These are phyloP conservation scores for Gonapodya sp. DNA, from an alignment of 192 early-diverging fungal genomes.

Conservation along the genomic window DNA sequence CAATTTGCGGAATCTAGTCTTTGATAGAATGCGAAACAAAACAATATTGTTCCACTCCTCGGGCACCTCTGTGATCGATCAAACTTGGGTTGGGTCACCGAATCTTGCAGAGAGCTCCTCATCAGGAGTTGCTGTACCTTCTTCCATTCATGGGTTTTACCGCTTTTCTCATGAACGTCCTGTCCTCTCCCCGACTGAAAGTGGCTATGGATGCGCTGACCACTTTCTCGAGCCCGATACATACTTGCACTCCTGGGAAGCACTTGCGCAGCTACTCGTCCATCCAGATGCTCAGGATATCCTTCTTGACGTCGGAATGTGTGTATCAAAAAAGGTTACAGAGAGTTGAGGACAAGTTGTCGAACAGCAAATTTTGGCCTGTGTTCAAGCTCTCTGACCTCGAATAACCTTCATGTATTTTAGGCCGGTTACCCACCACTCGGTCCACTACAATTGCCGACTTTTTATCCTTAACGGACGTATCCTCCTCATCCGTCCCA, in stretches of 20 bases:
- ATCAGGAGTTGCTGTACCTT: too few species aligned
- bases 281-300: constrained; percentile 62
- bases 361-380: not conserved
- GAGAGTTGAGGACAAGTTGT: too few species aligned
- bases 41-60: too few species aligned
- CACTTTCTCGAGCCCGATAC: constrained; percentile 97
- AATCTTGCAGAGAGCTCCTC: too few species aligned
- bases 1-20: too few species aligned
- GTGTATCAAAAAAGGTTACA: constrained; percentile 20
- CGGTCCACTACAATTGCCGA: constrained; percentile 95
- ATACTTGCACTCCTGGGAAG: constrained; percentile 88
- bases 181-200: constrained; percentile 21
- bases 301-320: constrained; percentile 92
- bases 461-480: constrained; percentile 67
- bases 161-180: too few species aligned
- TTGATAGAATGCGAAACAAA: too few species aligned
- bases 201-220: constrained; percentile 96
- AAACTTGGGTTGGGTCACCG: too few species aligned
- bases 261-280: constrained; percentile 62
- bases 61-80: too few species aligned
- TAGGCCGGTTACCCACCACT: constrained; percentile 85
- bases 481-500: constrained; percentile 94
- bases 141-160: too few species aligned
- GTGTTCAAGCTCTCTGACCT: not conserved
- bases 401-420: not conserved